These are phyloP conservation scores for Gigaspora rosea DNA, from an alignment of 192 early-diverging fungal genomes.

Conservation along the genomic window DNA sequence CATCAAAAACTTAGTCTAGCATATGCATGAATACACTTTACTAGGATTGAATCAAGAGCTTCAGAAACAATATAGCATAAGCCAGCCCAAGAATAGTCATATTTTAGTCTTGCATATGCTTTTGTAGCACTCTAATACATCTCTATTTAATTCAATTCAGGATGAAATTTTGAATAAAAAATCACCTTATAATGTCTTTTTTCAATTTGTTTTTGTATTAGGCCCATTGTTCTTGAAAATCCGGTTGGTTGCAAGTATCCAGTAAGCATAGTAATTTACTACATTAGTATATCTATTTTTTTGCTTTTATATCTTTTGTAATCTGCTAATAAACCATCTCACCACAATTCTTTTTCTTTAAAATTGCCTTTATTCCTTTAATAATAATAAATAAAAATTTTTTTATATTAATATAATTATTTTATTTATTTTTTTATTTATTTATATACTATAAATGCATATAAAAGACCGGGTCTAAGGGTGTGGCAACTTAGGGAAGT, in stretches of 20 bases:
- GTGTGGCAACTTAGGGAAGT: too few relatives aligned
- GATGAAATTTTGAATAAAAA: not conserved
- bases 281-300: not conserved
- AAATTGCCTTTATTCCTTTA: not conserved
- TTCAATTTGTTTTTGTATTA: conserved; percentile 7
- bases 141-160: too few relatives aligned
- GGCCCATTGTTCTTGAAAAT: not conserved
- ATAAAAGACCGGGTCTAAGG: too few relatives aligned
- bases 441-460: too few relatives aligned
- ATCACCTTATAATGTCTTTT: not conserved
- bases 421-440: not conserved
- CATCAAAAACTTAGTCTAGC: too few relatives aligned
- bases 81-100: too few relatives aligned
- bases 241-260: conserved; percentile 11
- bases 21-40: too few relatives aligned
- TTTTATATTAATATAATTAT: too few relatives aligned
- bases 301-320: not conserved
- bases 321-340: not conserved
- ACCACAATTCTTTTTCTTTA: conserved; percentile 13
- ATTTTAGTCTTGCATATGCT: too few relatives aligned
- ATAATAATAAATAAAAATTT: not conserved
- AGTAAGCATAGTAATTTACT: not conserved
- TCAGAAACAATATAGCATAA: too few relatives aligned
- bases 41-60: too few relatives aligned
- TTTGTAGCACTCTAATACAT: too few relatives aligned